These are phyloP conservation scores for Penicillium sp. DNA, from an alignment of 2,329 filamentous ascomycete genomes.

Conservation along the genomic window DNA sequence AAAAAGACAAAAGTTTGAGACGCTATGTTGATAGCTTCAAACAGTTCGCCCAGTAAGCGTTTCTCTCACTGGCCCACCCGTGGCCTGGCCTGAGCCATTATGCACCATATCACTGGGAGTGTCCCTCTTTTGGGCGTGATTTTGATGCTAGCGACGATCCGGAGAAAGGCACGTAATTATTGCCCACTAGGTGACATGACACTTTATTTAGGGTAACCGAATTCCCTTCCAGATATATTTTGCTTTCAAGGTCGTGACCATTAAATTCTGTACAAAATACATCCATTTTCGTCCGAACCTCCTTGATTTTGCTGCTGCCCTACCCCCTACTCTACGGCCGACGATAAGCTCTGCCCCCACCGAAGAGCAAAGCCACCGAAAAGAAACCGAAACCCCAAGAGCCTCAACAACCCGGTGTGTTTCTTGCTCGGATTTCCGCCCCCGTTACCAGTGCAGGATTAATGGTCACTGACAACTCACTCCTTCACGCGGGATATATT, in stretches of 20 bases:
- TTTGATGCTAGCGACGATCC: conserved; percentile 16
- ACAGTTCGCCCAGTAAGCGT: conserved; percentile 15
- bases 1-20: background rate
- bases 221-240: conserved; percentile 1
- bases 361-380: background rate
- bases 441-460: conserved; percentile 4
- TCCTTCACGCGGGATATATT: conserved; percentile 7
- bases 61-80: conserved; percentile 24
- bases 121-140: conserved; percentile 6
- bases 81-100: conserved; percentile 15
- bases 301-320: background rate
- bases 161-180: conserved; percentile 14
- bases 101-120: conserved; percentile 14
- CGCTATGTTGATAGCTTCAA: conserved; percentile 24
- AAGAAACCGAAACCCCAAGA: background rate
- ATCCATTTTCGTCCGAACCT: background rate
- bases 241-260: background rate
- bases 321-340: background rate
- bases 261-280: too few species aligned
- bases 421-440: conserved; percentile 11
- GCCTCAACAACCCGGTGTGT: background rate
- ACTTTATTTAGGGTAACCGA: conserved; percentile 8
- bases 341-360: background rate
- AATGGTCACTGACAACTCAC: conserved; percentile 16
- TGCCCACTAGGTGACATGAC: conserved; percentile 1